Evolutionary conservation across 2,329 filamentous ascomycete genomes (phyloP).

Genomic region (Talaromyces sp.): DNA sequence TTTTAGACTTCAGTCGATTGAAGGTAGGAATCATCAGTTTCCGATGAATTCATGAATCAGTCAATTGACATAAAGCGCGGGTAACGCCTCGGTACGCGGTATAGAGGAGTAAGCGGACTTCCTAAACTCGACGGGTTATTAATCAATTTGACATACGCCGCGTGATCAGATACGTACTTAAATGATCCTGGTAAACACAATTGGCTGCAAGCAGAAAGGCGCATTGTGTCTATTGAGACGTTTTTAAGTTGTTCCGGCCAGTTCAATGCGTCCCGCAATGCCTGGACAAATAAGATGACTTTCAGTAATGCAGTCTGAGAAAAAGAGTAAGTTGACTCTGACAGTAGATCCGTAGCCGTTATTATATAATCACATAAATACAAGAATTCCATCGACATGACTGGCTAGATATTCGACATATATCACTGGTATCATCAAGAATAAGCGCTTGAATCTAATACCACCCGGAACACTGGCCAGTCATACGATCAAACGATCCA

Average conservation of each 20-base stretch:
- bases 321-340: background rate
- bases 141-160: background rate
- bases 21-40: background rate
- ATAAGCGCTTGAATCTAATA: background rate
- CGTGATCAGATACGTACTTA: background rate
- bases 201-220: background rate
- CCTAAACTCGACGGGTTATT: too few relatives aligned
- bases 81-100: background rate
- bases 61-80: background rate
- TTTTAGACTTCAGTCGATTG: background rate
- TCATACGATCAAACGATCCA: constrained; percentile 21
- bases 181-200: background rate
- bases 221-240: background rate
- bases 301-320: too few relatives aligned
- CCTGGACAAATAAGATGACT: background rate
- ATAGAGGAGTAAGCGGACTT: background rate
- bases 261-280: background rate
- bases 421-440: constrained; percentile 16
- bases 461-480: background rate
- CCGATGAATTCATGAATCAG: background rate
- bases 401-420: background rate
- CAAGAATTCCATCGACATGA: background rate
- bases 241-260: background rate
- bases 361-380: constrained; percentile 10
- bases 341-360: background rate